Conservation (phyloP, 345 rosid species). For the Bruguiera parviflora region DNA sequence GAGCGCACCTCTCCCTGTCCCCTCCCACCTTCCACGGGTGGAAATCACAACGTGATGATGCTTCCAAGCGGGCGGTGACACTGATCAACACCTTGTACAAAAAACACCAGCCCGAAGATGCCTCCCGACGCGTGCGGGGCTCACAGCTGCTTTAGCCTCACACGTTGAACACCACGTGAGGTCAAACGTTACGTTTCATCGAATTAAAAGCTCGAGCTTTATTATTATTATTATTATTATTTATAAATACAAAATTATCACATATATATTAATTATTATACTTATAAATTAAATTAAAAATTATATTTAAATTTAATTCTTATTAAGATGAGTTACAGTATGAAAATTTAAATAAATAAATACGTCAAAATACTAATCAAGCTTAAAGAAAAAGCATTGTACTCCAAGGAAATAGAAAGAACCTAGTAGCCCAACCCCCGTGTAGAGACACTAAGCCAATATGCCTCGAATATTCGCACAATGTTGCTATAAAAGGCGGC, state of each 20-base stretch:
- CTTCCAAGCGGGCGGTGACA: not conserved
- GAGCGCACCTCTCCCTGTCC: not conserved
- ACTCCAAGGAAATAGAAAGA: too few species aligned
- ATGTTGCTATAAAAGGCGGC: conserved; percentile 9
- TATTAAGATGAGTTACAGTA: too few species aligned
- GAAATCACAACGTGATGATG: too few species aligned
- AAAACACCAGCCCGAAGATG: not conserved
- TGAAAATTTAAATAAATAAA: too few species aligned
- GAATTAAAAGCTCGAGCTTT: not conserved
- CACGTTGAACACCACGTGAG: conserved; percentile 11
- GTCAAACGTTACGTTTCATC: not conserved
- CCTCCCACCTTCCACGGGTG: too few species aligned
- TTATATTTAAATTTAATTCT: too few species aligned
- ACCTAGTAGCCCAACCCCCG: not conserved
- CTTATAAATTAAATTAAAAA: too few species aligned
- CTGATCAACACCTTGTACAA: not conserved
- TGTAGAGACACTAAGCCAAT: conserved; percentile 25
- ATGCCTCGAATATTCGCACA: conserved; percentile 52
- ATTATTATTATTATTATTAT: too few species aligned
- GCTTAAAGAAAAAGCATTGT: not conserved
- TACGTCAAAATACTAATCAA: too few species aligned
- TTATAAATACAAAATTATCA: too few species aligned
- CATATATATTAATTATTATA: too few species aligned
- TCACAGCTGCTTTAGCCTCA: conserved; percentile 15
- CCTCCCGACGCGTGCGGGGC: conserved; percentile 29